Base-by-base conservation (phyloP, 768 basidiomycete species). In the Pluteus cervinus region DNA sequence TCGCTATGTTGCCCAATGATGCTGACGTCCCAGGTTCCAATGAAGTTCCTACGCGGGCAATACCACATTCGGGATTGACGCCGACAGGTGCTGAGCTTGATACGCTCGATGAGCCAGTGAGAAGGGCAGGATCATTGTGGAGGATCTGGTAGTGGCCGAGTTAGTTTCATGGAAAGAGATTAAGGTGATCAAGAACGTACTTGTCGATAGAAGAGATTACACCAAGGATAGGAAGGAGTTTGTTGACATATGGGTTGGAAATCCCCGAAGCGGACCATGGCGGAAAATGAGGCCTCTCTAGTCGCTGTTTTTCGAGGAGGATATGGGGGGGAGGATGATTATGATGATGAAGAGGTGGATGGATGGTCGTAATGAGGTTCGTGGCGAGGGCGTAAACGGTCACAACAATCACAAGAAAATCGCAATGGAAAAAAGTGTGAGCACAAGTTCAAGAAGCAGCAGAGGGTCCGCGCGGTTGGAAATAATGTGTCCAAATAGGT, bases 171-270 rank as follows among this genome's bases (percentile, higher is more conserved):
- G 29, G 22, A 14, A 10, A 24, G 23, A 37, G 28, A 36, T 23
- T 8, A 26, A 40, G 10, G 17, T 21, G 18, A 18, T 9, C 10
- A 12, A 17, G 36, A 39, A 52, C 65, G 47, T 15, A 90, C 81
- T 69, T 94, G 90, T 42, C 76, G 75, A 63, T 91, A 91, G 65
- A 94, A 93, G 49, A 96, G 80, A 56, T 96, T 96, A 64, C 93
- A 97, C 78, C 88, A 86, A 0, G 92, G 77, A 53, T 94, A 85
- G 31, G 83, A 86, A 2, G 88, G 87, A 7, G 75, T 73, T 29
- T 74, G 60, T 28, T 66, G 62, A 57, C 89, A 90, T 36, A 86
- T 64, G 14, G 75, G 62, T 52, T 67, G 56, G 57, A 86, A 89
- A 52, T 86, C 81, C 42, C 86, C 86, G 55, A 89, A 87, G 46